These are phyloP conservation scores for Phytomonas sp. DNA, from an alignment of 208 protist species.

Conservation along the genomic window DNA sequence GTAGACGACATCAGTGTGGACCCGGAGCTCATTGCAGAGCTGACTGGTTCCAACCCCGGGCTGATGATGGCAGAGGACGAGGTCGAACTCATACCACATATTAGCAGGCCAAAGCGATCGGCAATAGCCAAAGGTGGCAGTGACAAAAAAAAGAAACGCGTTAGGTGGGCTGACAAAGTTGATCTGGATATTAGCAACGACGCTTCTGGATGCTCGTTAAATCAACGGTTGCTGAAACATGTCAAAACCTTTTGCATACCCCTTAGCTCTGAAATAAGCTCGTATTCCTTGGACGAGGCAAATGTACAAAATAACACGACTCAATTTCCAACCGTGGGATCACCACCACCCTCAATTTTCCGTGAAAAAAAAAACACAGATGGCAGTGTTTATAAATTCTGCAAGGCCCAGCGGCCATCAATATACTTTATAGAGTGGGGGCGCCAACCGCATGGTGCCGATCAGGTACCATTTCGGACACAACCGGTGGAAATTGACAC, in stretches of 20 bases:
- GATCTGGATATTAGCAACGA: background rate
- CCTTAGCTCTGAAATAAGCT: slow-evolving; percentile 16
- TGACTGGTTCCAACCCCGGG: slow-evolving; percentile 8
- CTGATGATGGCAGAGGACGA: slow-evolving; percentile 13
- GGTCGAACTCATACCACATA: slow-evolving; percentile 6
- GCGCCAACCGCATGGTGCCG: slow-evolving; percentile 18
- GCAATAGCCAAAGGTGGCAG: slow-evolving; percentile 7
- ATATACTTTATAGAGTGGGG: slow-evolving; percentile 46
- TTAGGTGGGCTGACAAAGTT: slow-evolving; percentile 53
- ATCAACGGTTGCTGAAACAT: slow-evolving; percentile 33
- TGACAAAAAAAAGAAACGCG: slow-evolving; percentile 19
- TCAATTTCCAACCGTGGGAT: slow-evolving; percentile 14
- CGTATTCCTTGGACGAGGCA: slow-evolving; percentile 3
- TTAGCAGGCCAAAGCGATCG: background rate
- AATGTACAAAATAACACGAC: slow-evolving; percentile 18
- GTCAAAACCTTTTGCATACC: slow-evolving; percentile 56
- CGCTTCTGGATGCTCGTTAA: background rate
- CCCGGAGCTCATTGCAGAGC: slow-evolving; percentile 1
- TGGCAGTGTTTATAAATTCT: slow-evolving; percentile 45
- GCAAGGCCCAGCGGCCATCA: slow-evolving; percentile 38
- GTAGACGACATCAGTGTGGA: slow-evolving; percentile 13
- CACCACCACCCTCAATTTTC: slow-evolving; percentile 27
- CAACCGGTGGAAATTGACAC: slow-evolving; percentile 11
- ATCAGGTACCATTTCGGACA: slow-evolving; percentile 15
- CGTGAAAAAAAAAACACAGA: slow-evolving; percentile 40